These are phyloP conservation scores for Gastrolobium villosum DNA, from an alignment of 306 rosid species.

Conservation along the genomic window DNA sequence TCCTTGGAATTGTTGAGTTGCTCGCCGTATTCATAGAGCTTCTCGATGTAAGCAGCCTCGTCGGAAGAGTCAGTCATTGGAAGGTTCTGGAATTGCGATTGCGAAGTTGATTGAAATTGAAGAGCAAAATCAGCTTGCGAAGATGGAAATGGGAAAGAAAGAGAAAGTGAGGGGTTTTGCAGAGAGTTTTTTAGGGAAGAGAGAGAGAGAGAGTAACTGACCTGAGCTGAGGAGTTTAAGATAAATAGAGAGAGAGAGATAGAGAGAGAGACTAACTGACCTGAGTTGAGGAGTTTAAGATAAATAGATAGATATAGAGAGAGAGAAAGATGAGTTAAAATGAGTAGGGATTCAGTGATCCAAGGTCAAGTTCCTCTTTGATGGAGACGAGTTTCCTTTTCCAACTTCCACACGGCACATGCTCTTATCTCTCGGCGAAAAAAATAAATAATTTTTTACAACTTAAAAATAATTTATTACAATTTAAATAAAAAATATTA, in stretches of 20 bases:
- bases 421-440: too few relatives aligned
- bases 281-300: too few relatives aligned
- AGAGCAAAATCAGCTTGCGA: conserved; percentile 49
- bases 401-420: background rate
- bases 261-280: too few relatives aligned
- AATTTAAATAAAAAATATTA: too few relatives aligned
- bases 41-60: conserved; percentile 81
- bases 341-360: background rate
- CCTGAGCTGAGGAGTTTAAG: conserved; percentile 8
- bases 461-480: too few relatives aligned
- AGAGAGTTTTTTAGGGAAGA: background rate
- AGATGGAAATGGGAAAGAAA: background rate
- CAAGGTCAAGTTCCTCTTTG: background rate
- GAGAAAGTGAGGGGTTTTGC: background rate
- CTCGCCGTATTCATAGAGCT: conserved; percentile 93
- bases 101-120: conserved; percentile 52
- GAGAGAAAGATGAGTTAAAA: background rate
- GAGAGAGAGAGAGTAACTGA: background rate
- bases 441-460: too few relatives aligned
- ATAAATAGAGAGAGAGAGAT: too few relatives aligned
- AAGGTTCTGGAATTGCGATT: conserved; percentile 36
- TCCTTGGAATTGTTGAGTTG: conserved; percentile 88
- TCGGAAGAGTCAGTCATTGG: conserved; percentile 77
- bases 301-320: too few relatives aligned
- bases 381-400: background rate